phyloP scores from a whole-genome alignment of 805 yeast species.

The Ogataea siamensis region DNA sequence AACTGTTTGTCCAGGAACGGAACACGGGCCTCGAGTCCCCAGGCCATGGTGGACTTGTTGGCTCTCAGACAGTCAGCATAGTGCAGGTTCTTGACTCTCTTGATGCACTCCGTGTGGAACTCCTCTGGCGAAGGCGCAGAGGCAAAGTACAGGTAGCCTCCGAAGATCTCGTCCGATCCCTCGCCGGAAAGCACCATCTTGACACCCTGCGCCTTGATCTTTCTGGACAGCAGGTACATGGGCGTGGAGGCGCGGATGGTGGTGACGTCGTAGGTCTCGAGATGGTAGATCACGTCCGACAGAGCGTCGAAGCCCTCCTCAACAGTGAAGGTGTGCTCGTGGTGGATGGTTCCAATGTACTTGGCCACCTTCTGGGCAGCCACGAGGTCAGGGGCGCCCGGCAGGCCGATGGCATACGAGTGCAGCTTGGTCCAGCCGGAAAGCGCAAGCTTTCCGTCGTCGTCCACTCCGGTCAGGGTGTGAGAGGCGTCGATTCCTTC shows the following conservation, averaged over 20 bases:
- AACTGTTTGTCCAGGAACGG: conserved; percentile 96
- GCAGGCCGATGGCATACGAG: conserved; percentile 95
- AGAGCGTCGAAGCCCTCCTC: conserved; percentile 97
- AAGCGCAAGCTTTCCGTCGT: conserved; percentile 74
- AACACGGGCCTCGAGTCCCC: conserved; percentile 99
- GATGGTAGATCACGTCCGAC: conserved; percentile 89
- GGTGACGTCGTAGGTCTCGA: conserved; percentile 98
- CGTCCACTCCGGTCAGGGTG: conserved; percentile 90
- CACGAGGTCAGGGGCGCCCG: conserved; percentile 94
- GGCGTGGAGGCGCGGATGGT: conserved; percentile 99
- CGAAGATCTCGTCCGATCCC: conserved; percentile 98
- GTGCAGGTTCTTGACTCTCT: conserved; percentile 96
- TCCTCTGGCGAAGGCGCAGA: conserved; percentile 91
- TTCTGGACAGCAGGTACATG: conserved; percentile 92
- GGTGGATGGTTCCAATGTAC: conserved; percentile 93
- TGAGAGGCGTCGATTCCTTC: conserved; percentile 61
- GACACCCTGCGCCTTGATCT: conserved; percentile 99
- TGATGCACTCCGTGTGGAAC: conserved; percentile 93
- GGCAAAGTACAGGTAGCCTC: conserved; percentile 97
- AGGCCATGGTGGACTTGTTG: conserved; percentile 98
- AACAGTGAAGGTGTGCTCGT: conserved; percentile 95
- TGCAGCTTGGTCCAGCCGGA: conserved; percentile 80
- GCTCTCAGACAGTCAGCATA: conserved; percentile 97
- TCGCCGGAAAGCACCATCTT: conserved; percentile 99
- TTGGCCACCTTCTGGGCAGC: conserved; percentile 98